A percentile compares a stretch with the other conserved stretches of the same genome.
Conservation (phyloP, 345 rosid genomes). For the Pistacia vera region DNA sequence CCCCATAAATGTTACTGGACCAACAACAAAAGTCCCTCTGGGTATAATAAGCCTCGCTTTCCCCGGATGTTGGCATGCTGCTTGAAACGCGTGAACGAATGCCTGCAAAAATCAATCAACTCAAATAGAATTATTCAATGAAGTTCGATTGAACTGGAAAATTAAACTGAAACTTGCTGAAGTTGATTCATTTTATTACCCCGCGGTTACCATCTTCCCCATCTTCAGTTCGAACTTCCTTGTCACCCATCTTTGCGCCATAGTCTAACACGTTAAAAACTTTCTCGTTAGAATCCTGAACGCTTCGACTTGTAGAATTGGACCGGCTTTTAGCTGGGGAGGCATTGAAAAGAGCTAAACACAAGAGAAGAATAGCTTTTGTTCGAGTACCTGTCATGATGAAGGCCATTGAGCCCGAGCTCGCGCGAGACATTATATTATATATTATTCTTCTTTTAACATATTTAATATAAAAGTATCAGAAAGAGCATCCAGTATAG, state of each 20-base stretch:
- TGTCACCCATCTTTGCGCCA: conserved; percentile 39
- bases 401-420: conserved; percentile 4
- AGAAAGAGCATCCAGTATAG: neutral
- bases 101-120: conserved; percentile 16
- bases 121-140: neutral
- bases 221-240: conserved; percentile 16
- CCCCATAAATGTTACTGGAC: conserved; percentile 39
- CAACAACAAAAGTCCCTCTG: conserved; percentile 33
- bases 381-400: conserved; percentile 8
- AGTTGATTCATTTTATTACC: conserved; percentile 24
- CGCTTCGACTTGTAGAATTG: neutral
- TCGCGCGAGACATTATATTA: too few relatives aligned
- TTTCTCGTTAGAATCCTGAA: conserved; percentile 31
- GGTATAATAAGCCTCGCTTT: conserved; percentile 49
- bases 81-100: conserved; percentile 41
- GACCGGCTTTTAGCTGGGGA: neutral
- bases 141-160: neutral
- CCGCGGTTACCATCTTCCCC: conserved; percentile 13
- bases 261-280: conserved; percentile 40
- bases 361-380: conserved; percentile 2
- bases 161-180: too few relatives aligned
- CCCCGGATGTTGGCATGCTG: conserved; percentile 38
- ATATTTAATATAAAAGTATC: too few relatives aligned
- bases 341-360: neutral
- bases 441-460: neutral